These are phyloP conservation scores for Hyaloperonospora brassicae DNA, from an alignment of 352 stramenopile genomes.

Conservation along the genomic window DNA sequence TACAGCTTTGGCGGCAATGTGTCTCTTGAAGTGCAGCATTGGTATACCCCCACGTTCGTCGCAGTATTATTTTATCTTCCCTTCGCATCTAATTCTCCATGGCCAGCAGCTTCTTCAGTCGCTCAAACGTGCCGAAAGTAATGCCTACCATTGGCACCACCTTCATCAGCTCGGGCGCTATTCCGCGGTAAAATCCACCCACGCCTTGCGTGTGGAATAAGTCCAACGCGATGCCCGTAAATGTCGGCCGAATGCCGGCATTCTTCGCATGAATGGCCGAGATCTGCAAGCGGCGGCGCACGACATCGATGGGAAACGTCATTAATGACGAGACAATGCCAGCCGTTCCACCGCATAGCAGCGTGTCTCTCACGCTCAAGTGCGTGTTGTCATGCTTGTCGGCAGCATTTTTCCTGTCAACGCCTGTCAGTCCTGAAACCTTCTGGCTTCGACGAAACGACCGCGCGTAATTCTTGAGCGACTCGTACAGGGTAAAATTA, in stretches of 20 bases:
- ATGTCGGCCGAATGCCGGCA: conserved; percentile 63
- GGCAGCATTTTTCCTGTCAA: conserved; percentile 20
- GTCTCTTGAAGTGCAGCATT: no score
- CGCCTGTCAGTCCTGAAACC: conserved; percentile 22
- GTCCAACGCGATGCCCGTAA: conserved; percentile 63
- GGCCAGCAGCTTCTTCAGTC: conserved; percentile 86
- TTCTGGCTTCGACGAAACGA: conserved; percentile 55
- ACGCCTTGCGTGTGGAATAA: conserved; percentile 64
- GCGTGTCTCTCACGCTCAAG: conserved; percentile 73
- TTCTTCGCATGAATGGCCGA: conserved; percentile 72
- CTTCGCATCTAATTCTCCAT: conserved; percentile 47
- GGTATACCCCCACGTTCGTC: conserved; percentile 2
- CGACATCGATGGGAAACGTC: conserved; percentile 94
- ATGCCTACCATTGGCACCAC: conserved; percentile 96
- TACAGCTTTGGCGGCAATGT: no score
- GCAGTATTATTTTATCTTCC: conserved; percentile 16
- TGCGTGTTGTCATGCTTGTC: conserved; percentile 21
- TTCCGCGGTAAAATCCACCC: conserved; percentile 78
- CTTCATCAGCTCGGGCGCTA: conserved; percentile 94
- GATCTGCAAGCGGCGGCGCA: conserved; percentile 92
- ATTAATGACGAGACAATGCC: conserved; percentile 89
- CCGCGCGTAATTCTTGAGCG: conserved; percentile 85
- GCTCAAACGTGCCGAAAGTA: conserved; percentile 94
- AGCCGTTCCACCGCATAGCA: conserved; percentile 86
- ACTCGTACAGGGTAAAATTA: conserved; percentile 93